Conservation (phyloP, 177 flowering plant species). For the Tripterygium wilfordii region DNA sequence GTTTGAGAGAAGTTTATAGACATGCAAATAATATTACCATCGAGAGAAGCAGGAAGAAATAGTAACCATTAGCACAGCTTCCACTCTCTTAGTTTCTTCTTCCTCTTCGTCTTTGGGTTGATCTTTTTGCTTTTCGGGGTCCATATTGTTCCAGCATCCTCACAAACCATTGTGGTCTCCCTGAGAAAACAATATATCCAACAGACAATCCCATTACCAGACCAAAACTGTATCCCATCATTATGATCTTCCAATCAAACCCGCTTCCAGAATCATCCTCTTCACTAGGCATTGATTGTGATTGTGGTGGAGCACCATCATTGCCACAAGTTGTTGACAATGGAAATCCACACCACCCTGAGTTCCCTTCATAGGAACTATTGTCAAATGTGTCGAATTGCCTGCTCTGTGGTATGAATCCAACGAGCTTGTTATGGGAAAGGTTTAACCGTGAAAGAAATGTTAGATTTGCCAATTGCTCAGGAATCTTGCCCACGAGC, state of each 20-base stretch:
- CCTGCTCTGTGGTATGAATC: not conserved
- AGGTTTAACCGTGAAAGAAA: constrained; percentile 1
- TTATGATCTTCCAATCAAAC: not conserved
- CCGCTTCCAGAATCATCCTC: not conserved
- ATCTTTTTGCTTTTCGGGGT: not conserved
- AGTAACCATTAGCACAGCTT: no score
- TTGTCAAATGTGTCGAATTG: constrained; percentile 3
- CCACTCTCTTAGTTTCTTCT: no score
- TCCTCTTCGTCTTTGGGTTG: no score
- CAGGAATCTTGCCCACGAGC: constrained; percentile 1
- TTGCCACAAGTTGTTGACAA: not conserved
- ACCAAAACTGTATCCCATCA: constrained; percentile 2
- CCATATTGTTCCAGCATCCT: not conserved
- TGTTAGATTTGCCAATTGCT: not conserved
- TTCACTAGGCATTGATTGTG: not conserved
- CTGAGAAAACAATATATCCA: not conserved
- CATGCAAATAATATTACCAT: no score
- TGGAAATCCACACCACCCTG: constrained; percentile 1
- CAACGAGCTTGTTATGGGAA: not conserved
- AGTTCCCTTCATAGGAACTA: constrained; percentile 3
- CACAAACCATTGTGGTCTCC: constrained; percentile 2
- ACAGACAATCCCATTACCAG: no score
- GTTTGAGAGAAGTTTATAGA: no score
- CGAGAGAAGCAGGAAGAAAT: no score
- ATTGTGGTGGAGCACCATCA: not conserved